Evolutionary conservation across 805 yeast species (phyloP), one percentile per base, ranked within the genome.

Genomic region (Starmera quercuum): DNA sequence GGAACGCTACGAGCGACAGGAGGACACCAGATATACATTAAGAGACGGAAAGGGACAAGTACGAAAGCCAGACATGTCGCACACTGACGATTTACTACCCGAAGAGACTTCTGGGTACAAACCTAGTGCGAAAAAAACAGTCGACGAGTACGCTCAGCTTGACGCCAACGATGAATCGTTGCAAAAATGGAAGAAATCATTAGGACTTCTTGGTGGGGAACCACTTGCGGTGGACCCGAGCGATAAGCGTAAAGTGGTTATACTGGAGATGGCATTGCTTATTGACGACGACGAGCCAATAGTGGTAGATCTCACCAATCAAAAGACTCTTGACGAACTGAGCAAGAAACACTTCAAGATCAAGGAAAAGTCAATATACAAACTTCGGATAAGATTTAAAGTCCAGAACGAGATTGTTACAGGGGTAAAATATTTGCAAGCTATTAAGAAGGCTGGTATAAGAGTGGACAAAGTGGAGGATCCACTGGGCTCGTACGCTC

Each of bases 81-180:
- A n/a, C n/a, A n/a, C 19, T 21, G 83, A 78, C 41, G 84, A 77
- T 42, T 64, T 78, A 44, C 63, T 68, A 20, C 81, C 83, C 12
- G 84, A 78, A 51, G 61, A 66, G 34, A 73, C 68, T 30, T 75
- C 75, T 41, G 81, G 80, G 7, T 83, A 80, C 64, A 71, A 42
- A 30, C 56, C 66, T 11, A 42, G 63, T 5, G 70, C 62, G 14
- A 73, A 87, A 63, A 86, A 86, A 53, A 81, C 94, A 13, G 71
- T 87, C 27, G 86, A 74, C 28, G 95, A 87, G 54, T 87, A 87
- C 58, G 75, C 79, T 35, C 71, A 78, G 36, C 61, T 87, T 45
- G 97, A 87, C 53, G 90, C 90, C 10, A 83, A 86, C 47, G 97
- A 87, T 55, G 95, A 85, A 58, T 81, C 94, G 13, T 66, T 87